phyloP scores from a whole-genome alignment of 176 grass and related monocot genomes.

The Aegilops sharonensis region DNA sequence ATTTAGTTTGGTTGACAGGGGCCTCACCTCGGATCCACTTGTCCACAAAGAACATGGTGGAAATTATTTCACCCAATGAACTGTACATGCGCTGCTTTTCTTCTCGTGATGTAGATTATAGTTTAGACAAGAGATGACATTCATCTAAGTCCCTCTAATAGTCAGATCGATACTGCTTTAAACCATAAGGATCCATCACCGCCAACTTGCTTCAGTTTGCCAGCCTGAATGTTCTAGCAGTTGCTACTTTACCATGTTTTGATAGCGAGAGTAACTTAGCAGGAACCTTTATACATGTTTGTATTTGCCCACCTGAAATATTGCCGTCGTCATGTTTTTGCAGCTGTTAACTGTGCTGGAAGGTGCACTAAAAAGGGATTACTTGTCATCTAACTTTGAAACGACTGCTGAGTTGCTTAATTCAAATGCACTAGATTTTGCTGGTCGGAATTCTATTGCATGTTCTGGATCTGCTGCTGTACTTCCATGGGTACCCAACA shows the following conservation, averaged over 20 bases:
- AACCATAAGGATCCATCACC: not conserved
- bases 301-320: slow-evolving; percentile 13
- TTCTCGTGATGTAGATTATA: not conserved
- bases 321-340: not conserved
- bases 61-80: slow-evolving; percentile 1
- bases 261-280: not conserved
- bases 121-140: not conserved
- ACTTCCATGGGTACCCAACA: slow-evolving; percentile 86
- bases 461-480: slow-evolving; percentile 46
- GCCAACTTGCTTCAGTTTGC: not conserved
- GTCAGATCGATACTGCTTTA: not conserved
- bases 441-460: slow-evolving; percentile 32
- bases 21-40: not conserved
- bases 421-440: slow-evolving; percentile 27
- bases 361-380: slow-evolving; percentile 71
- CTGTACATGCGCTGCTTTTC: not conserved
- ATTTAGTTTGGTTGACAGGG: not conserved
- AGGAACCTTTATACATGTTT: not conserved
- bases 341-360: slow-evolving; percentile 84
- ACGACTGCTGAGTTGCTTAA: slow-evolving; percentile 76
- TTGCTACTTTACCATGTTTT: slow-evolving; percentile 6
- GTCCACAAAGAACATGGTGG: not conserved
- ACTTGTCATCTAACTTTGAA: slow-evolving; percentile 71
- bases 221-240: not conserved
- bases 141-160: not conserved